phyloP scores from a whole-genome alignment of 805 yeast species.

The Candida incommunis region DNA sequence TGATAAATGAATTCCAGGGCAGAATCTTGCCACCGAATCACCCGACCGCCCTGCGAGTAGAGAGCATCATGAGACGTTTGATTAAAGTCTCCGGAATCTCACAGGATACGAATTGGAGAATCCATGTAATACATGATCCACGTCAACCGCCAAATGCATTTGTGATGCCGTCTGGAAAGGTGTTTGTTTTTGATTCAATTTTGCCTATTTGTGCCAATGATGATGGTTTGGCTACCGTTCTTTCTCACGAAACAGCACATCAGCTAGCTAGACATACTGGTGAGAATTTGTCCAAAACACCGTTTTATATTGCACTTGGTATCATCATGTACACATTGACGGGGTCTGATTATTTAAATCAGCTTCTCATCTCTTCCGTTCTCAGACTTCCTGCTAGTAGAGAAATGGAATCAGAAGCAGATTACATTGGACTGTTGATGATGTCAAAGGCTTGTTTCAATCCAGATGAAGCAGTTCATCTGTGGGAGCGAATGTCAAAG shows the following conservation, averaged over 20 bases:
- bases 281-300: slow-evolving; percentile 68
- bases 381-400: slow-evolving; percentile 76
- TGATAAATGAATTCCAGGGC: slow-evolving; percentile 38
- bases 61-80: slow-evolving; percentile 48
- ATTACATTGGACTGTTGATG: slow-evolving; percentile 80
- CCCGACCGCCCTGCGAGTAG: slow-evolving; percentile 44
- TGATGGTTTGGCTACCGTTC: slow-evolving; percentile 89
- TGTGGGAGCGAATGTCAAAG: slow-evolving; percentile 74
- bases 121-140: slow-evolving; percentile 64
- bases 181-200: slow-evolving; percentile 73
- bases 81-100: slow-evolving; percentile 25
- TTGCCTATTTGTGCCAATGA: slow-evolving; percentile 66
- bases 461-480: slow-evolving; percentile 53
- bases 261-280: slow-evolving; percentile 85
- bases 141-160: slow-evolving; percentile 87
- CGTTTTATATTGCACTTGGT: slow-evolving; percentile 46
- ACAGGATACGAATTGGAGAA: slow-evolving; percentile 43
- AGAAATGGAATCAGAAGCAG: slow-evolving; percentile 94
- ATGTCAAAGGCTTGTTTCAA: slow-evolving; percentile 85
- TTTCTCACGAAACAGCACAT: slow-evolving; percentile 89
- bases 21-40: slow-evolving; percentile 46
- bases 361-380: slow-evolving; percentile 38
- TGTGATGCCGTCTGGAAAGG: slow-evolving; percentile 91
- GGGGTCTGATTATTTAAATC: slow-evolving; percentile 40
- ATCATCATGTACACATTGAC: slow-evolving; percentile 43